Evolutionary conservation across 1,139 yeast species (phyloP).

Genomic region (Saccharomyces hybrid): DNA sequence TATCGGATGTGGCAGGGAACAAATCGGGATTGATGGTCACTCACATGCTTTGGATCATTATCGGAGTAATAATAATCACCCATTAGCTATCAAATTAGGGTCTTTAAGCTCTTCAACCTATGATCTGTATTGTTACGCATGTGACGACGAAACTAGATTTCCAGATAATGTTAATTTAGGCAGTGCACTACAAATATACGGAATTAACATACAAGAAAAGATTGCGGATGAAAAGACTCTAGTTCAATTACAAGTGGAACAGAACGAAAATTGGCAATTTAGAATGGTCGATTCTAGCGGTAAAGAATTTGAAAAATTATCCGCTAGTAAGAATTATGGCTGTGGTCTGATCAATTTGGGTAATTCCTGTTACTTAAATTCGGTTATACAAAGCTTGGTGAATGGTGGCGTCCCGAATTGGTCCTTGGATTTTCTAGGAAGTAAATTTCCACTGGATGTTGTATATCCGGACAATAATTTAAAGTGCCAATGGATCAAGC

Average conservation of each 20-base stretch:
- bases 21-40: conserved; percentile 86
- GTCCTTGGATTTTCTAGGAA: conserved; percentile 18
- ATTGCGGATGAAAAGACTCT: conserved; percentile 64
- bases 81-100: conserved; percentile 85
- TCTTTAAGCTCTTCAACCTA: conserved; percentile 63
- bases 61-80: conserved; percentile 46
- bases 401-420: conserved; percentile 28
- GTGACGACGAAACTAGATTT: conserved; percentile 84
- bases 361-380: conserved; percentile 83
- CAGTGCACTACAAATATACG: conserved; percentile 48
- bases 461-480: conserved; percentile 59
- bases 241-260: conserved; percentile 85
- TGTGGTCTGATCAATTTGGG: conserved; percentile 81
- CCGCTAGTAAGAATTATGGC: conserved; percentile 45
- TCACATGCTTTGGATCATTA: conserved; percentile 81
- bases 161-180: conserved; percentile 41
- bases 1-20: conserved; percentile 88
- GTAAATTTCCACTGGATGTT: conserved; percentile 30
- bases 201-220: conserved; percentile 58
- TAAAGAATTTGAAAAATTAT: conserved; percentile 57
- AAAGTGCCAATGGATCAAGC: conserved; percentile 62
- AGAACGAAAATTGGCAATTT: conserved; percentile 90
- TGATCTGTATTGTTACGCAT: conserved; percentile 81
- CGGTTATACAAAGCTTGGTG: conserved; percentile 70
- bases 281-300: conserved; percentile 71